Evolutionary conservation across 129 eudicot genomes (phyloP).

Genomic region (Pulicaria dysenterica): DNA sequence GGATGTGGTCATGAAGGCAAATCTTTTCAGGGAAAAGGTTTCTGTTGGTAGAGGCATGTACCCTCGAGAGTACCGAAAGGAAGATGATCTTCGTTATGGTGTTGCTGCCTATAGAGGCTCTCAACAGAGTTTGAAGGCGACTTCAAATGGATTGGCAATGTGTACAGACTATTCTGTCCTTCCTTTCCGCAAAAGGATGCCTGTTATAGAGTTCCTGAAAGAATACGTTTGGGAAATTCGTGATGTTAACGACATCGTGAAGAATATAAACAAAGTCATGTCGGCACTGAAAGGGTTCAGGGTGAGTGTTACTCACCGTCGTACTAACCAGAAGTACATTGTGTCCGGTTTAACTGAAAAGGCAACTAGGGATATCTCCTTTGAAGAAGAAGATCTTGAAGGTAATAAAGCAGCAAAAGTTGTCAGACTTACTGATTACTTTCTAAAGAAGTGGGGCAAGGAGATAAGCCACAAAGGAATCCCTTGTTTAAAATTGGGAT

Average conservation of each 20-base stretch:
- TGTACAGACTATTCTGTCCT: slow-evolving; percentile 60
- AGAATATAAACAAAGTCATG: slow-evolving; percentile 25
- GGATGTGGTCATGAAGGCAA: slow-evolving; percentile 67
- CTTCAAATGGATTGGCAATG: slow-evolving; percentile 60
- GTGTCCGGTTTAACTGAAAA: slow-evolving; percentile 49
- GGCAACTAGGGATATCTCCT: slow-evolving; percentile 36
- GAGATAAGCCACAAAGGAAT: slow-evolving; percentile 38
- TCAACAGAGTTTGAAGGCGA: slow-evolving; percentile 60
- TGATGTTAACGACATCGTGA: slow-evolving; percentile 28
- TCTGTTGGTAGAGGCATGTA: slow-evolving; percentile 53
- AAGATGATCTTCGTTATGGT: slow-evolving; percentile 54
- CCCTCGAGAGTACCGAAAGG: slow-evolving; percentile 30
- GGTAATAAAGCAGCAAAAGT: slow-evolving; percentile 32
- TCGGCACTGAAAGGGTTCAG: slow-evolving; percentile 51
- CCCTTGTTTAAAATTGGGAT: slow-evolving; percentile 72
- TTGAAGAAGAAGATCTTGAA: slow-evolving; percentile 49
- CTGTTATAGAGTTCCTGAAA: slow-evolving; percentile 63
- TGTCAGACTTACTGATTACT: slow-evolving; percentile 48
- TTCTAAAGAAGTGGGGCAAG: slow-evolving; percentile 47
- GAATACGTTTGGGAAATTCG: slow-evolving; percentile 46
- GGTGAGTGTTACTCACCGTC: slow-evolving; percentile 71
- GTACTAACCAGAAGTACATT: slow-evolving; percentile 58
- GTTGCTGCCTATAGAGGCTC: slow-evolving; percentile 67
- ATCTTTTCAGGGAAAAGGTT: slow-evolving; percentile 50
- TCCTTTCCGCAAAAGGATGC: slow-evolving; percentile 61